Conservation (phyloP, 2,329 filamentous ascomycete species). For the Didymella exigua region DNA sequence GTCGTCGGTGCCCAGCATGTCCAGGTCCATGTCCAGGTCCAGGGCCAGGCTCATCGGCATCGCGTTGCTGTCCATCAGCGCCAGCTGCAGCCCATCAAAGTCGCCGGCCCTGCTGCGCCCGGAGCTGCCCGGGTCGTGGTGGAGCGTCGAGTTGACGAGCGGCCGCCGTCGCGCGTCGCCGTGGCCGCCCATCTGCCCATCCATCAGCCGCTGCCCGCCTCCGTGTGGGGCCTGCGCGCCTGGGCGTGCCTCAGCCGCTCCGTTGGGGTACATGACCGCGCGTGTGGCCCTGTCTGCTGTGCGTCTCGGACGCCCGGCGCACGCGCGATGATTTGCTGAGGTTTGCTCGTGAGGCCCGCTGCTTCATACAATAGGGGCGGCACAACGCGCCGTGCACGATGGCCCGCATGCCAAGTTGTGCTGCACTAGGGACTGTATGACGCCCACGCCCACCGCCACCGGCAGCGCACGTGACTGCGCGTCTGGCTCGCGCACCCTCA, state of each 20-base stretch:
- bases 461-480: conserved; percentile 4
- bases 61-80: conserved; percentile 39
- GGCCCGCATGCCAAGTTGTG: not conserved
- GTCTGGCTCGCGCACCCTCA: not conserved
- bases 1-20: conserved; percentile 27
- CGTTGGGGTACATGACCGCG: conserved; percentile 46
- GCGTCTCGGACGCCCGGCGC: conserved; percentile 1
- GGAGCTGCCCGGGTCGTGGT: too few relatives aligned
- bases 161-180: not conserved
- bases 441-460: not conserved
- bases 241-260: conserved; percentile 41
- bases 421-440: not conserved
- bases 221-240: conserved; percentile 11
- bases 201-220: conserved; percentile 27
- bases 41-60: conserved; percentile 48
- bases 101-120: not conserved
- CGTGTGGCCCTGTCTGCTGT: conserved; percentile 23
- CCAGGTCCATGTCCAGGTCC: conserved; percentile 52
- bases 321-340: conserved; percentile 1
- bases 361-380: conserved; percentile 10
- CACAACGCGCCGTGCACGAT: not conserved
- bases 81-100: conserved; percentile 41
- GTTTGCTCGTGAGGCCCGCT: not conserved
- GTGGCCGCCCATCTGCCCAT: conserved; percentile 35
- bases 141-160: not conserved